Base-by-base conservation (phyloP, 352 stramenopile genomes). In the Halophytophthora batemanensis region DNA sequence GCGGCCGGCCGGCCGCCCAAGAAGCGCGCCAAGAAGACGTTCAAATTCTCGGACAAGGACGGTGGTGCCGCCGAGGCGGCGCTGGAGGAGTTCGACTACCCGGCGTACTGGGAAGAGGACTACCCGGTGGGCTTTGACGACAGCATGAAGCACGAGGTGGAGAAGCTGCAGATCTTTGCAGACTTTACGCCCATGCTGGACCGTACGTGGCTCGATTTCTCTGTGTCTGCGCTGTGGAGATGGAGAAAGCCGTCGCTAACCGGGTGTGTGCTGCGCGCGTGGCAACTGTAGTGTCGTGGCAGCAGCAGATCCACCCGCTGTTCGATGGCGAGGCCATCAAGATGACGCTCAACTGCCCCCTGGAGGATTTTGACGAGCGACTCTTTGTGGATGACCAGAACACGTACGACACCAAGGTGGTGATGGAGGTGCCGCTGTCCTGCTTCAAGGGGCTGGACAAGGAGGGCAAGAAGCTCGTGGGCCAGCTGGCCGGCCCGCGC, bases 141-240 rank as follows among this genome's bases (percentile, higher is more conserved):
- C 44, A 62, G 56, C 19, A 92, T 92, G 82, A 92, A 92, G 74
- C 82, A 92, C 69, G 82, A 92, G 51, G 78, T 92, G 48, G 78
- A 92, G 58, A 92, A 90, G 64, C 66, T 92, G 43, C 68, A 90
- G 68, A 77, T 92, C 38, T 92, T 92, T 56, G 54, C 73, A 18
- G 82, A 92, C 62, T 87, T 92, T 40, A 85, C 79, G 36, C 66
- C 73, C 42, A 74, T 78, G 45, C 68, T 92, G 56, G 82, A 92
- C 57, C 54, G 69, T 79, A 59, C 36, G 69, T 73, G 14, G 7
- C 2, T 44, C 45, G 33, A 11, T 45, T 18, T 18, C 29, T 23
- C 21, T 23, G 2, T 21, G 21, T 12, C 31, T 45, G n/a, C n/a
- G n/a, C n/a, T 43, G 21, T 17, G 13, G 6, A 43, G 37, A 43